Evolutionary conservation across 208 protist genomes (phyloP).

Genomic region (Phytomonas serpens): DNA sequence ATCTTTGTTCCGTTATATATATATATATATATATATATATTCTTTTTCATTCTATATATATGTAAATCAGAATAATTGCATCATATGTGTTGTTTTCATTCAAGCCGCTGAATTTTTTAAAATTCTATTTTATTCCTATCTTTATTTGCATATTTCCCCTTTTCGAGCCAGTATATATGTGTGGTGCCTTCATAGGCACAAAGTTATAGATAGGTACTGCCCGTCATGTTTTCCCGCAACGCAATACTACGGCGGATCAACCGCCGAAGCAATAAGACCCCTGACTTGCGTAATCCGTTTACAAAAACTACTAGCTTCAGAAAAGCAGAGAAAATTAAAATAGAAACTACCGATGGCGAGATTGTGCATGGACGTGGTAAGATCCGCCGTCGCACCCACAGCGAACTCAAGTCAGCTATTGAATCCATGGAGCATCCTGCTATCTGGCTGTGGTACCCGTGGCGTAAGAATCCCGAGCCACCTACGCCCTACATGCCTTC

Average conservation of each 20-base stretch:
- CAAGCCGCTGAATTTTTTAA: neutral
- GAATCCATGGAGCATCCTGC: conserved; percentile 83
- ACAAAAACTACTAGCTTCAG: conserved; percentile 73
- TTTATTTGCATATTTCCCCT: conserved; percentile 12
- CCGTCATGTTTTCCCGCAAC: conserved; percentile 37
- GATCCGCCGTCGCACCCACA: conserved; percentile 72
- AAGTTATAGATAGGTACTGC: neutral
- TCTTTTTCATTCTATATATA: neutral
- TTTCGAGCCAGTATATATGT: conserved; percentile 10
- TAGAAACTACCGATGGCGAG: conserved; percentile 73
- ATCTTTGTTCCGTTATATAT: neutral
- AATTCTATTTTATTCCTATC: conserved; percentile 12
- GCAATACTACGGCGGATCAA: conserved; percentile 32
- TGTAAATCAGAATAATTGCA: neutral
- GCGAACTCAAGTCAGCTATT: conserved; percentile 71
- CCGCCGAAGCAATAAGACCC: conserved; percentile 49
- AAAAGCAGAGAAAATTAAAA: conserved; percentile 65
- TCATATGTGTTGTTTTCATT: neutral
- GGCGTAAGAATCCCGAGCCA: conserved; percentile 88
- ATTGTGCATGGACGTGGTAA: conserved; percentile 79
- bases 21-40: neutral
- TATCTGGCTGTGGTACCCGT: conserved; percentile 91
- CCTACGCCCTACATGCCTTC: conserved; percentile 84
- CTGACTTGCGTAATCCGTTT: conserved; percentile 70
- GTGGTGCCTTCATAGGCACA: neutral